Base-by-base conservation (phyloP, 768 basidiomycete genomes). In the Termitomyces sp. region DNA sequence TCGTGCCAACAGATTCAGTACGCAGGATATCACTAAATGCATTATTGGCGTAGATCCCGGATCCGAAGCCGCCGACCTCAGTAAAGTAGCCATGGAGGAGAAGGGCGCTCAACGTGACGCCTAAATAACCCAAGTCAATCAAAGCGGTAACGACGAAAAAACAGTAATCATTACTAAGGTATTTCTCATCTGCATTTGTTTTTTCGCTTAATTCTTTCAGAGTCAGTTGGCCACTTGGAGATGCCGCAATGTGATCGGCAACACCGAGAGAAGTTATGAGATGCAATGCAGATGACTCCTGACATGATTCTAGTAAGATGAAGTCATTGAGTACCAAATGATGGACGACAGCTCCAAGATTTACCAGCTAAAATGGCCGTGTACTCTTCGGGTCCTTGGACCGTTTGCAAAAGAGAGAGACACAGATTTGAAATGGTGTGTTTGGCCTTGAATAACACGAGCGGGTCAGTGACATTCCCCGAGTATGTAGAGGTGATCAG, bases 281-380 rank as follows among this genome's bases (percentile, higher is more conserved):
- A 30, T 55, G 55, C 16, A 62, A 27, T 6, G 62, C 62, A 14
- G 62, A 62, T 27, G 55, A 57, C 37, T 62, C 62, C 37, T 62
- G 62, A 34, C 62, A 62, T 9, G 62, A 62, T 22, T 62, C 62
- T 62, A n/a, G n/a, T n/a, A 16, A 10, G 5, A 13, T 18, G 34
- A 30, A 14, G 27, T 51, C 24, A 4, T 4, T 32, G 10, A 44
- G 8, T 33, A 33, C 33, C 26, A 22, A n/a, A n/a, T n/a, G n/a
- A 33, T 48, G 10, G 12, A 9, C 46, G 7, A 13, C 7, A 6
- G 12, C 34, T 9, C 16, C 3, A 48, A 5, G 33, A 16, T 54
- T 32, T n/a, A n/a, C n/a, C n/a, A n/a, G 58, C 62, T 2, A 62
- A 50, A 24, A 62, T 43, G 16, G 49, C 43, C 4, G 58, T 59